Percentiles rank a stretch among this genome's conserved stretches.
These are phyloP conservation scores for Phaeosphaeriaceae sp. DNA, from an alignment of 2,329 filamentous ascomycete genomes.

Conservation along the genomic window DNA sequence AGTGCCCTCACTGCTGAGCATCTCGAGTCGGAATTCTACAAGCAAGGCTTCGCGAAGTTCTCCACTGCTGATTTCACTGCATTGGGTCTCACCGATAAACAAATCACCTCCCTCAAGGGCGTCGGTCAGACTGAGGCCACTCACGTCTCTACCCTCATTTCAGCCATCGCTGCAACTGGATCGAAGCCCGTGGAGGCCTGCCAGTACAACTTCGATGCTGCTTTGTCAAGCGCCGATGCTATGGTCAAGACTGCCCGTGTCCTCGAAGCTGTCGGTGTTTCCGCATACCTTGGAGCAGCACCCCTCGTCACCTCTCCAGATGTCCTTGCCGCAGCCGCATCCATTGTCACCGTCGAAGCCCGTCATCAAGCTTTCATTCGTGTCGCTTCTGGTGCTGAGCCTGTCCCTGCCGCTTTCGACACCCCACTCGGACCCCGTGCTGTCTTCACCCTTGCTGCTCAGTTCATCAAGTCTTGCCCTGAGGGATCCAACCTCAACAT, in stretches of 20 bases:
- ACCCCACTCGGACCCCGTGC: slow-evolving; percentile 70
- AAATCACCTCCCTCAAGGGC: slow-evolving; percentile 66
- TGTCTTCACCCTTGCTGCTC: slow-evolving; percentile 75
- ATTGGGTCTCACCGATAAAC: slow-evolving; percentile 61
- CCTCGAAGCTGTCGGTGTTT: slow-evolving; percentile 75
- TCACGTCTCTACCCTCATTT: slow-evolving; percentile 66
- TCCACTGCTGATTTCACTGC: slow-evolving; percentile 68
- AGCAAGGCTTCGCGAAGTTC: slow-evolving; percentile 72
- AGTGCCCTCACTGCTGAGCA: slow-evolving; percentile 76
- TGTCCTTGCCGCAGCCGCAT: slow-evolving; percentile 70
- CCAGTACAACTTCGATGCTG: slow-evolving; percentile 69
- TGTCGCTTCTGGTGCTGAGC: slow-evolving; percentile 61
- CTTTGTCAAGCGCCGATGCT: slow-evolving; percentile 66
- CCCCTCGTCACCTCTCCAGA: slow-evolving; percentile 65
- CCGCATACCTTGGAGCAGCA: slow-evolving; percentile 74
- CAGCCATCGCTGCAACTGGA: slow-evolving; percentile 66
- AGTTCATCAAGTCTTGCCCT: slow-evolving; percentile 75
- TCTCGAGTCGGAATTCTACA: slow-evolving; percentile 76
- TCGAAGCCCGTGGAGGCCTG: slow-evolving; percentile 71
- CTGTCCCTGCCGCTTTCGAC: slow-evolving; percentile 73
- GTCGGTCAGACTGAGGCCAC: slow-evolving; percentile 68
- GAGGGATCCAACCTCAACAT: slow-evolving; percentile 67
- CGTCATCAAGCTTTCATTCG: slow-evolving; percentile 78
- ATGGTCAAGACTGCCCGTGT: slow-evolving; percentile 75
- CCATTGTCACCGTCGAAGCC: slow-evolving; percentile 75